phyloP scores from a whole-genome alignment of 1,139 yeast species.

The Yamadazyma kanchanaburiensis region DNA sequence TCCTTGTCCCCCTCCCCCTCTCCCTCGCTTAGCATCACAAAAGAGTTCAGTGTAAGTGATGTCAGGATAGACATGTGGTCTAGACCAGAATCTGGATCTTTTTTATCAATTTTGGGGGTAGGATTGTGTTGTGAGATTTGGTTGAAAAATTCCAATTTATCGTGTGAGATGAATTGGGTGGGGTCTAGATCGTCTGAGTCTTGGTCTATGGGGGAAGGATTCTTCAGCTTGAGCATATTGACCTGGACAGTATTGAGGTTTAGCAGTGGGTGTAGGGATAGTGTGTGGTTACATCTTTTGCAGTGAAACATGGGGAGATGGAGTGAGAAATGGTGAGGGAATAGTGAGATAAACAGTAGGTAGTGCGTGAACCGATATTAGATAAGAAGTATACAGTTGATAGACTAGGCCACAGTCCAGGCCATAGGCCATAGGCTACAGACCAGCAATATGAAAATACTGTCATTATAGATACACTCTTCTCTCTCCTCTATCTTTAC shows the following conservation, averaged over 20 bases:
- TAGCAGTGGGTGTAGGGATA: constrained; percentile 26
- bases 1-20: constrained; percentile 7
- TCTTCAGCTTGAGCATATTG: constrained; percentile 27
- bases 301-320: constrained; percentile 17
- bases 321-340: not conserved
- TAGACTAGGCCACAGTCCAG: too few relatives aligned
- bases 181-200: constrained; percentile 21
- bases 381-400: too few relatives aligned
- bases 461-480: too few relatives aligned
- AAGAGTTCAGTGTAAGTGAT: constrained; percentile 25
- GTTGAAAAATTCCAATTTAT: constrained; percentile 26
- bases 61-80: constrained; percentile 11
- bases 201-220: too few relatives aligned
- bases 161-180: constrained; percentile 28
- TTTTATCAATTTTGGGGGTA: constrained; percentile 17
- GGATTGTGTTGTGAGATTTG: constrained; percentile 13
- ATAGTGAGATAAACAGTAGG: too few relatives aligned
- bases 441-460: too few relatives aligned
- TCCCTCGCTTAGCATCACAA: constrained; percentile 24
- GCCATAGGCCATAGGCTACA: too few relatives aligned
- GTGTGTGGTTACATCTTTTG: constrained; percentile 32
- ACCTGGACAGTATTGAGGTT: constrained; percentile 32
- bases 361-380: too few relatives aligned
- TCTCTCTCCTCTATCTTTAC: too few relatives aligned
- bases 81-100: constrained; percentile 18